Conservation (phyloP, 345 rosid species). For the Physaria fendleri region DNA sequence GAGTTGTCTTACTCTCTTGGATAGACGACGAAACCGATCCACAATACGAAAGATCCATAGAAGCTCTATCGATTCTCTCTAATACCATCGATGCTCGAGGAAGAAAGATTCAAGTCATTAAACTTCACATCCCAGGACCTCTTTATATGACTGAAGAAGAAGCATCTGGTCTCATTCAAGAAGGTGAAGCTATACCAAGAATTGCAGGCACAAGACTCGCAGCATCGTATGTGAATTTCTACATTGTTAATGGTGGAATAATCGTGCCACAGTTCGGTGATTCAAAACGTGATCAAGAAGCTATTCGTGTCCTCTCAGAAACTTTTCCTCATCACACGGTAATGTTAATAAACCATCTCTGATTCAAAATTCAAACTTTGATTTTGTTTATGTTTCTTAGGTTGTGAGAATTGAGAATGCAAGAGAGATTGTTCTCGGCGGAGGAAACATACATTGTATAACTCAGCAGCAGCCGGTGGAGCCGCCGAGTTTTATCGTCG, state of each 20-base stretch:
- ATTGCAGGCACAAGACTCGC: slow-evolving; percentile 74
- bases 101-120: slow-evolving; percentile 60
- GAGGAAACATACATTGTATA: slow-evolving; percentile 94
- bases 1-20: slow-evolving; percentile 82
- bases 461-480: slow-evolving; percentile 80
- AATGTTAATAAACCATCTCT: slow-evolving; percentile 34
- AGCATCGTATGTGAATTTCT: slow-evolving; percentile 76
- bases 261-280: slow-evolving; percentile 82
- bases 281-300: slow-evolving; percentile 69
- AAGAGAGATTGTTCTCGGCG: slow-evolving; percentile 79
- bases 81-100: slow-evolving; percentile 64
- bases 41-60: slow-evolving; percentile 60
- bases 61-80: slow-evolving; percentile 60
- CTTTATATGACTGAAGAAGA: slow-evolving; percentile 82
- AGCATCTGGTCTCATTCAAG: slow-evolving; percentile 65
- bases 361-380: not conserved
- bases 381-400: slow-evolving; percentile 23
- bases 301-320: slow-evolving; percentile 54
- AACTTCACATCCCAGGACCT: slow-evolving; percentile 80
- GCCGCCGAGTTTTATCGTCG: slow-evolving; percentile 22
- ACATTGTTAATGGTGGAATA: slow-evolving; percentile 69
- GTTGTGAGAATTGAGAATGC: slow-evolving; percentile 72
- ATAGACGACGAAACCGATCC: slow-evolving; percentile 63
- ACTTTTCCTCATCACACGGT: slow-evolving; percentile 68
- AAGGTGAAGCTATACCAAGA: slow-evolving; percentile 57